These are phyloP conservation scores for Takashimella tepidaria DNA, from an alignment of 1,284 basidiomycete genomes.

Conservation along the genomic window DNA sequence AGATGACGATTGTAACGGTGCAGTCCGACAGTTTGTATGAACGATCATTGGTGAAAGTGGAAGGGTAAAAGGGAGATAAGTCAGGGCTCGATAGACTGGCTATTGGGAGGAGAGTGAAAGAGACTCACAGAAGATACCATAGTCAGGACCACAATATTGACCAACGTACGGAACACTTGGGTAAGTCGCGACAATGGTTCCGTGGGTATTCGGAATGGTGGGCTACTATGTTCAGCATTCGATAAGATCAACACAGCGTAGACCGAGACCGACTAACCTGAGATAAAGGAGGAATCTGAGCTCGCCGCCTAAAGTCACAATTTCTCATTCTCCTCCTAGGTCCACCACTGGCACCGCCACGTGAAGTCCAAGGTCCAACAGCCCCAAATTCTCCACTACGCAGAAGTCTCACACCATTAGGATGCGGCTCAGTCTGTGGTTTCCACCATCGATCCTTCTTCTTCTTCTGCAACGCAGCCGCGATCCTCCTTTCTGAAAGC, in stretches of 20 bases:
- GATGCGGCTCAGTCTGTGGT: constrained; percentile 61
- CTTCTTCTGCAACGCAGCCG: constrained; percentile 13
- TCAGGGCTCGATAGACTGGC: constrained; percentile 10
- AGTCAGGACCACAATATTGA: constrained; percentile 64
- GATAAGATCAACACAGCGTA: constrained; percentile 5
- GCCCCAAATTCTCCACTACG: constrained; percentile 81
- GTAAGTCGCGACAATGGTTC: constrained; percentile 79
- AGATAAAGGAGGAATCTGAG: background rate
- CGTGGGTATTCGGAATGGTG: constrained; percentile 77
- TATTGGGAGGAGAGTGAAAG: background rate
- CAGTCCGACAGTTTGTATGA: constrained; percentile 24
- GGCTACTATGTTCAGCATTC: constrained; percentile 49
- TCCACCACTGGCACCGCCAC: constrained; percentile 8
- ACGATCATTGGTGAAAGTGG: constrained; percentile 54
- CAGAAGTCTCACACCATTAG: constrained; percentile 65
- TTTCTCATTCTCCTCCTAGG: background rate
- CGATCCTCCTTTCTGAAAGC: background rate
- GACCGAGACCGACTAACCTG: constrained; percentile 10
- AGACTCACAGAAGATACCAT: constrained; percentile 30
- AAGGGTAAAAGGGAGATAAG: constrained; percentile 57
- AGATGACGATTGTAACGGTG: constrained; percentile 37
- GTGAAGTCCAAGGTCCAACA: constrained; percentile 49
- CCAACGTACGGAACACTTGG: constrained; percentile 82
- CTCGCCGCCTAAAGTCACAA: background rate
- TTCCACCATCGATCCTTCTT: constrained; percentile 40